phyloP scores from a whole-genome alignment of 208 protist genomes.

The Herpetomonas tarakana region DNA sequence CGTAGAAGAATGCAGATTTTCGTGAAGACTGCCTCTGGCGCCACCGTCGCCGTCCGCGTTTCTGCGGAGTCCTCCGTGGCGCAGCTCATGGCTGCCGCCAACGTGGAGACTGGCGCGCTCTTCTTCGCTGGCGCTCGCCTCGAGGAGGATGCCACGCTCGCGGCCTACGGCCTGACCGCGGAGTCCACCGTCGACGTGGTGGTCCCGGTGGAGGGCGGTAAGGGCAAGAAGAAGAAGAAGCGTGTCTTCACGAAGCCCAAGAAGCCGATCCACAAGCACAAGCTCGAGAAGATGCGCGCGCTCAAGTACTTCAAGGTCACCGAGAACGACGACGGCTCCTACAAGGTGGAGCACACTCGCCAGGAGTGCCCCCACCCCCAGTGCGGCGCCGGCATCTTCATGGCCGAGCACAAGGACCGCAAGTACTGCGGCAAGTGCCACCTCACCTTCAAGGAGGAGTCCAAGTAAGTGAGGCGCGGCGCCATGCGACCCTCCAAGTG shows the following conservation, averaged over 20 bases:
- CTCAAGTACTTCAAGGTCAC: constrained; percentile 99
- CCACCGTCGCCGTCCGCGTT: constrained; percentile 87
- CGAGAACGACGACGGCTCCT: constrained; percentile 95
- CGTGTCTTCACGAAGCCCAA: constrained; percentile 99
- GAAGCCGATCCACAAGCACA: constrained; percentile 98
- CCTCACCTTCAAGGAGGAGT: constrained; percentile 90
- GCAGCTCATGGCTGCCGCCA: constrained; percentile 72
- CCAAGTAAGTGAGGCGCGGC: constrained; percentile 23
- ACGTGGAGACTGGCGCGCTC: constrained; percentile 68
- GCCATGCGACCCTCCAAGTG: neutral
- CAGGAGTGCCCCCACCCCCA: constrained; percentile 94
- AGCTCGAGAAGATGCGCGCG: constrained; percentile 99
- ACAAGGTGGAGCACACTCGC: constrained; percentile 95
- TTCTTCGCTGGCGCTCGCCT: constrained; percentile 91
- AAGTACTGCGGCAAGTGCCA: constrained; percentile 99
- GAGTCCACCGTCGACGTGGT: constrained; percentile 90
- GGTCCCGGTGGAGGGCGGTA: constrained; percentile 88
- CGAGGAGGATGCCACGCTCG: constrained; percentile 66
- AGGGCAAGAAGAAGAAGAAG: constrained; percentile 99
- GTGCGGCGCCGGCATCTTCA: constrained; percentile 98
- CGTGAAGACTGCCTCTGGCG: constrained; percentile 89
- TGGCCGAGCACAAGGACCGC: constrained; percentile 98
- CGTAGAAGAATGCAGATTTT: constrained; percentile 91
- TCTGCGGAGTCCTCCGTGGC: constrained; percentile 85
- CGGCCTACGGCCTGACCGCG: constrained; percentile 64